Percentiles rank a stretch among this genome's conserved stretches.
Evolutionary conservation across 345 rosid species (phyloP).

Genomic region (Cardamine resedifolia): DNA sequence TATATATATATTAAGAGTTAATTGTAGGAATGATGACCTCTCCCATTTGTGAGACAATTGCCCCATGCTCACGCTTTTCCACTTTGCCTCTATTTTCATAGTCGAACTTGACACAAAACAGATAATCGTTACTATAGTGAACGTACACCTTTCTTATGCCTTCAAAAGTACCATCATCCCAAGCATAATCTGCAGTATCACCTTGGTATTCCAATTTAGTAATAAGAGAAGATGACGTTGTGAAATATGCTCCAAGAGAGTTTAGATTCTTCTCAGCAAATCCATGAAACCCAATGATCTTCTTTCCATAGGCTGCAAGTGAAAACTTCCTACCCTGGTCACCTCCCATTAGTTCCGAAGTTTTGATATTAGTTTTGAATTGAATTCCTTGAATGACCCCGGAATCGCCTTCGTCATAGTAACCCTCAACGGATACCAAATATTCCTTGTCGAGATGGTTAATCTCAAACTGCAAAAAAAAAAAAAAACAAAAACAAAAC

Average conservation of each 20-base stretch:
- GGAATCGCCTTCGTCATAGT: no score
- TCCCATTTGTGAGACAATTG: neutral
- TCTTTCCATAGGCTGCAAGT: neutral
- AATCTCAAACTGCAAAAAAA: no score
- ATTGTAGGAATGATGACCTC: neutral
- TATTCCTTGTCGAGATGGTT: no score
- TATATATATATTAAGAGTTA: neutral
- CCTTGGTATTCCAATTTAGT: no score
- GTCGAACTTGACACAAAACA: neutral
- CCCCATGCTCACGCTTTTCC: neutral
- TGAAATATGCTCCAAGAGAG: conserved; percentile 23
- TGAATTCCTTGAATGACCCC: no score
- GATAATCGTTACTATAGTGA: no score
- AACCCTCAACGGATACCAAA: no score
- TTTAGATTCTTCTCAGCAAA: neutral
- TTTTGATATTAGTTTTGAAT: no score
- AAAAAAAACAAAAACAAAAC: no score
- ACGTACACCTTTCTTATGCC: neutral
- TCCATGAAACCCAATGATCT: conserved; percentile 26
- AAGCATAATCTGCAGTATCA: neutral
- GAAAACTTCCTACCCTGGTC: neutral
- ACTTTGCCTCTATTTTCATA: neutral
- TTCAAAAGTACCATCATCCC: conserved; percentile 4
- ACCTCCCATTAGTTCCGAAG: neutral
- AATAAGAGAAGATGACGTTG: neutral